Evolutionary conservation across 2,329 filamentous ascomycete species (phyloP).

Genomic region (Beauveria sp.): DNA sequence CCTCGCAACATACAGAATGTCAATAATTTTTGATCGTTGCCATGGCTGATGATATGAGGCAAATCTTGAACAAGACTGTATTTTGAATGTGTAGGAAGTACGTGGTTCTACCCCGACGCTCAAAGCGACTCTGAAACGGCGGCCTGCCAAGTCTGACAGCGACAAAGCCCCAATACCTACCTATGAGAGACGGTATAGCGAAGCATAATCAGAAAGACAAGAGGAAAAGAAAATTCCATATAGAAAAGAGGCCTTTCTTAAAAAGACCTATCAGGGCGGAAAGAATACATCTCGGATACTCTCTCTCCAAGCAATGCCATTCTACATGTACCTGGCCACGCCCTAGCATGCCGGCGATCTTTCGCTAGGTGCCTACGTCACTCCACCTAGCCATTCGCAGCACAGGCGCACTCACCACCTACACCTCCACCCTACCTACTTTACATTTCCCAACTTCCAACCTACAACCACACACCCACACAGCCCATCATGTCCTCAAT

Average conservation of each 20-base stretch:
- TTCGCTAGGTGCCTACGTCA: neutral
- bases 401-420: neutral
- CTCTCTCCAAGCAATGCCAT: neutral
- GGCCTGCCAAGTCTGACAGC: too few species aligned
- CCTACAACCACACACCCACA: constrained; percentile 19
- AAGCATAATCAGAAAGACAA: too few species aligned
- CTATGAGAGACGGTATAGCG: too few species aligned
- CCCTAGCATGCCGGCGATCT: neutral
- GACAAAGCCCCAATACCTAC: too few species aligned
- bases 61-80: neutral
- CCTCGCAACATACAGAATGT: neutral
- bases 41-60: neutral
- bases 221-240: too few species aligned
- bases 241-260: neutral
- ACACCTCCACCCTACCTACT: neutral
- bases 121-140: too few species aligned
- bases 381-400: neutral
- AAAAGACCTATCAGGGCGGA: neutral
- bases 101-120: too few species aligned
- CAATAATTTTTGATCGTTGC: neutral
- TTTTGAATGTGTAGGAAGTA: too few species aligned
- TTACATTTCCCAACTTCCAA: neutral
- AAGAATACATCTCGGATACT: too few species aligned
- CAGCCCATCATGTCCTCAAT: constrained; percentile 54
- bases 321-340: too few species aligned